phyloP scores from a whole-genome alignment of 2,329 filamentous ascomycete genomes.

The Pyrenochaeta sp. region DNA sequence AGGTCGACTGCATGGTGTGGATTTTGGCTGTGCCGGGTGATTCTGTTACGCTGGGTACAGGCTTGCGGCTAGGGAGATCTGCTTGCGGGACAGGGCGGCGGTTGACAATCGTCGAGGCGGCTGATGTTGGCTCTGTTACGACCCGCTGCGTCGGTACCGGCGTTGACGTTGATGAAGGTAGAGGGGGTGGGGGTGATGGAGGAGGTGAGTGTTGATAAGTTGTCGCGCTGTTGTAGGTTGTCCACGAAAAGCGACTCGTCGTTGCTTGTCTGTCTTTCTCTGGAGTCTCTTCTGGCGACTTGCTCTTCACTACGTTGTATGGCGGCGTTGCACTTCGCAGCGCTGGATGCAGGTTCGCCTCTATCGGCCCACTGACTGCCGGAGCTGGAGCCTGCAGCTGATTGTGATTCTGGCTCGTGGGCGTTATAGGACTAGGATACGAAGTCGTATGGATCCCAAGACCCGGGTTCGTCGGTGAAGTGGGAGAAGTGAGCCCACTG shows the following conservation, averaged over 20 bases:
- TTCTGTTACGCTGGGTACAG: slow-evolving; percentile 29
- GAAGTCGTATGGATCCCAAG: slow-evolving; percentile 35
- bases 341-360: slow-evolving; percentile 23
- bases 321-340: slow-evolving; percentile 35
- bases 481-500: slow-evolving; percentile 42
- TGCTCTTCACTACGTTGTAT: slow-evolving; percentile 30
- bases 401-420: slow-evolving; percentile 29
- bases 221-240: slow-evolving; percentile 46
- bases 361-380: slow-evolving; percentile 16
- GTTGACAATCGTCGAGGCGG: slow-evolving; percentile 40
- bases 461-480: slow-evolving; percentile 32
- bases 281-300: slow-evolving; percentile 33
- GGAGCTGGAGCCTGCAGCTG: slow-evolving; percentile 22
- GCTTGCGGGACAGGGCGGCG: slow-evolving; percentile 41
- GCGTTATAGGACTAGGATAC: slow-evolving; percentile 42
- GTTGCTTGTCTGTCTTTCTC: slow-evolving; percentile 29
- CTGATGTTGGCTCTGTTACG: slow-evolving; percentile 36
- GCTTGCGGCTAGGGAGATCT: slow-evolving; percentile 38
- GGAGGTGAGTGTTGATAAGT: slow-evolving; percentile 54
- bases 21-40: slow-evolving; percentile 27
- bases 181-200: slow-evolving; percentile 51
- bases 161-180: slow-evolving; percentile 33
- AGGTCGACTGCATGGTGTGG: slow-evolving; percentile 11
- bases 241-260: slow-evolving; percentile 42
- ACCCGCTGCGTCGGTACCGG: slow-evolving; percentile 18